Conservation (phyloP, 2,329 filamentous ascomycete genomes). For the Penicillium sp. region DNA sequence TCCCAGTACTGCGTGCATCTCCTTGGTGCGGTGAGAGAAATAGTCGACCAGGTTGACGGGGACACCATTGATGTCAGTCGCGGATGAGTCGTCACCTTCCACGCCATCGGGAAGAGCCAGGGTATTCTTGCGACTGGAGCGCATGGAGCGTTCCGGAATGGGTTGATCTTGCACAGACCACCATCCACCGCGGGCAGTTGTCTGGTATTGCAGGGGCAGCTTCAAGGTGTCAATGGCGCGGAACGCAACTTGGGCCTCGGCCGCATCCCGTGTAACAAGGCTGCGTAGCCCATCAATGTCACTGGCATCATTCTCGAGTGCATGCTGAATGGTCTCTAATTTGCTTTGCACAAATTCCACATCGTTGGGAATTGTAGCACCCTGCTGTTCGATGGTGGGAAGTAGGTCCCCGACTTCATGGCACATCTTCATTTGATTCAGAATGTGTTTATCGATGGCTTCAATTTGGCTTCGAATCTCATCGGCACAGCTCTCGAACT, state of each 20-base stretch:
- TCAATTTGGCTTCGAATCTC: conserved; percentile 76
- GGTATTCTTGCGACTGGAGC: conserved; percentile 43
- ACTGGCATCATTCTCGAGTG: conserved; percentile 60
- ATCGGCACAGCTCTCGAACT: conserved; percentile 84
- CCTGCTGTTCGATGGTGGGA: conserved; percentile 58
- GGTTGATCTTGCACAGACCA: conserved; percentile 42
- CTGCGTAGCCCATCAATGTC: conserved; percentile 57
- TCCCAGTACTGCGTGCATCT: conserved; percentile 57
- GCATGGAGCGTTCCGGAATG: conserved; percentile 37
- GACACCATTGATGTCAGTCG: conserved; percentile 48
- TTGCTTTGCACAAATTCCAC: conserved; percentile 61
- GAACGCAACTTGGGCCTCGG: conserved; percentile 68
- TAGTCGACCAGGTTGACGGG: conserved; percentile 60
- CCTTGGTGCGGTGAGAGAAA: conserved; percentile 60
- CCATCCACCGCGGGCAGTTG: conserved; percentile 40
- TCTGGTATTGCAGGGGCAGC: conserved; percentile 62
- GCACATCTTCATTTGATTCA: conserved; percentile 68
- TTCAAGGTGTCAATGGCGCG: conserved; percentile 71
- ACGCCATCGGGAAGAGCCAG: conserved; percentile 48
- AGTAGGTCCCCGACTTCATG: conserved; percentile 72
- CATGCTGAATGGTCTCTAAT: conserved; percentile 60
- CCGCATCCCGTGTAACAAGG: conserved; percentile 61
- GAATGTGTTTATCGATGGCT: conserved; percentile 72
- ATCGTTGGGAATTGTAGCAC: conserved; percentile 62
- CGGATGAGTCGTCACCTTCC: conserved; percentile 39